Percentiles rank a stretch among this genome's conserved stretches.
phyloP scores from a whole-genome alignment of 768 basidiomycete species.

The Tricholoma saponaceum region DNA sequence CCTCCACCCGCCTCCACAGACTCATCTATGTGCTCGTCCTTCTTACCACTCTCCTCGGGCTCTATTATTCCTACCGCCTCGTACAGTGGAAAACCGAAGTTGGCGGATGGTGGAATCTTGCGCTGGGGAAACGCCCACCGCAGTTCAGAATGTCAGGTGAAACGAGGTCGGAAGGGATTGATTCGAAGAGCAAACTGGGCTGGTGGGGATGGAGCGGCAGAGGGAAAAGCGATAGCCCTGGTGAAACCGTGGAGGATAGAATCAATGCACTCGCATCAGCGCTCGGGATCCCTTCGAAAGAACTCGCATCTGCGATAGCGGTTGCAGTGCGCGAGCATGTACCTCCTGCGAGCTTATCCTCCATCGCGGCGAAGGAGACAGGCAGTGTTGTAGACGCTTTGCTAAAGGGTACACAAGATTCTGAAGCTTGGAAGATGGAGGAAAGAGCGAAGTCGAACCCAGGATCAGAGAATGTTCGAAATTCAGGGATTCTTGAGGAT shows the following conservation, averaged over 20 bases:
- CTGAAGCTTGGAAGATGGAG: constrained; percentile 2
- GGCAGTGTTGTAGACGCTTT: constrained; percentile 38
- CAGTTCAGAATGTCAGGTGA: constrained; percentile 4
- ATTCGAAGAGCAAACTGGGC: constrained; percentile 3
- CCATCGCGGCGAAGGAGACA: constrained; percentile 46
- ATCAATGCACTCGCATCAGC: constrained; percentile 59
- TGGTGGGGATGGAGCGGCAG: neutral
- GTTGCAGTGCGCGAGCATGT: constrained; percentile 54
- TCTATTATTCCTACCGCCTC: constrained; percentile 49
- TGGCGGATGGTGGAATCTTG: constrained; percentile 60
- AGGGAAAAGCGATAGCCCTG: neutral
- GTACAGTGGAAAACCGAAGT: constrained; percentile 47
- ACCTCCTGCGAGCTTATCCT: constrained; percentile 57
- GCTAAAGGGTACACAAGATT: constrained; percentile 19
- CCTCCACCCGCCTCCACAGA: constrained; percentile 36
- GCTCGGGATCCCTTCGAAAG: constrained; percentile 56
- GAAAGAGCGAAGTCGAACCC: neutral
- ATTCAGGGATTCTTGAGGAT: too few relatives aligned
- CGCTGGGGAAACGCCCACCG: constrained; percentile 34
- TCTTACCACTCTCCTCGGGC: constrained; percentile 36
- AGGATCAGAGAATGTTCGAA: too few relatives aligned
- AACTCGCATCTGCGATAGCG: constrained; percentile 63
- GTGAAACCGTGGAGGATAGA: constrained; percentile 43
- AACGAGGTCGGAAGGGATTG: constrained; percentile 4
- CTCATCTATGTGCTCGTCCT: constrained; percentile 49